Evolutionary conservation across 1,284 basidiomycete species (phyloP), one percentile per base, ranked within the genome.

Genomic region (Heterobasidion parviporum): DNA sequence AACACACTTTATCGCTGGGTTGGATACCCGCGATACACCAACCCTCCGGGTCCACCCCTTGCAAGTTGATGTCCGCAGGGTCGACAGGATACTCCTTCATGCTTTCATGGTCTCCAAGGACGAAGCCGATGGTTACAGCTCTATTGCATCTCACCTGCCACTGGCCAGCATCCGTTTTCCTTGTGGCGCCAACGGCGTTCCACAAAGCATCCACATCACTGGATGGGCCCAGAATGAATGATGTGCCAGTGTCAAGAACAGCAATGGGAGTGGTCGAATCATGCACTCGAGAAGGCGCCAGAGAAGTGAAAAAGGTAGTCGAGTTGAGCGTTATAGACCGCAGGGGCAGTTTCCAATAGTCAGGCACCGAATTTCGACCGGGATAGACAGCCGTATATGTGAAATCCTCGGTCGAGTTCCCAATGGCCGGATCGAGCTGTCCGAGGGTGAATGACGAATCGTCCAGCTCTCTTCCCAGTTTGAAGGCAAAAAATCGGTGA

Each of bases 21-120:
- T 84, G 82, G 32, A 84, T 67, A 38, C 82, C 82, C 18, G 79
- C 81, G 61, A 75, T 68, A 66, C 82, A 83, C 81, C 79, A 83
- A 36, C 71, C 72, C 14, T 63, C 64, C 35, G 64, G 63, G 35
- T 64, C 67, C 36, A 71, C 73, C 54, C 73, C 72, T 38, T 68
- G 68, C 80, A 79, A 82, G 58, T 70, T 78, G 56, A 82, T 63
- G 62, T 84, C 82, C 52, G 69, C 69, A 20, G 81, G 81, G 61
- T 83, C 74, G 32, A 83, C 61, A 0, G 70, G 58, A 56, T 78
- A 81, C 62, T 78, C 76, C 52, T 63, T 64, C 49, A 66, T 60
- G 34, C 56, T 61, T 9, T 65, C 64, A 3, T 64, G 71, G 35
- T 75, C 68, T 47, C 80, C 80, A 10, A 83, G 71, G 33, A 74